phyloP scores from a whole-genome alignment of 306 rosid species.

The Crataegus laevigata region DNA sequence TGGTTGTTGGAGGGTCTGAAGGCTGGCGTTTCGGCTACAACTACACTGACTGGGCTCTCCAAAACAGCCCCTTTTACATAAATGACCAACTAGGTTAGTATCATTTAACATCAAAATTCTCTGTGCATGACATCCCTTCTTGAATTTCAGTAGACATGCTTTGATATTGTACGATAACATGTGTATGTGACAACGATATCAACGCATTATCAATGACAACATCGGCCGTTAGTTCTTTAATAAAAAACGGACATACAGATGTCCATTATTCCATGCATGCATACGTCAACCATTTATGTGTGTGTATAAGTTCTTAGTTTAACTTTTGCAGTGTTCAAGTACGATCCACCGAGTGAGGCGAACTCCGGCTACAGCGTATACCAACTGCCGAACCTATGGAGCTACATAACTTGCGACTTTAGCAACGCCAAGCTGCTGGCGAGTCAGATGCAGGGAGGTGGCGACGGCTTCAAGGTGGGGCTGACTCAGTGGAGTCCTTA shows the following conservation, averaged over 20 bases:
- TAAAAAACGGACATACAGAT: background rate
- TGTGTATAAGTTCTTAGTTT: background rate
- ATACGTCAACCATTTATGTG: background rate
- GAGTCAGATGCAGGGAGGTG: slow-evolving; percentile 25
- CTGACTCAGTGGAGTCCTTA: slow-evolving; percentile 41
- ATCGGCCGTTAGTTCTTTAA: background rate
- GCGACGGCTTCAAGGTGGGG: slow-evolving; percentile 32
- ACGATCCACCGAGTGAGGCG: slow-evolving; percentile 18
- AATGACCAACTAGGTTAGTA: slow-evolving; percentile 45
- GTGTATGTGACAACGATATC: no score
- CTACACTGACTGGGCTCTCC: slow-evolving; percentile 56
- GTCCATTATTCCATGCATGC: background rate
- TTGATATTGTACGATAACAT: no score
- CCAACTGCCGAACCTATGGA: slow-evolving; percentile 36
- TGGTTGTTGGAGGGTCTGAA: slow-evolving; percentile 54
- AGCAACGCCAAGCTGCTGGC: slow-evolving; percentile 40
- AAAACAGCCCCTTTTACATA: slow-evolving; percentile 49
- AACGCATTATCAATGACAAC: background rate
- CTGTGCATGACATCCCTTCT: background rate
- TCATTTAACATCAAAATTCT: background rate
- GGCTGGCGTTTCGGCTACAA: slow-evolving; percentile 63
- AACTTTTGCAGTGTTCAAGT: slow-evolving; percentile 47
- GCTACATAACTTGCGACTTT: slow-evolving; percentile 43
- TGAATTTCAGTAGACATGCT: background rate
- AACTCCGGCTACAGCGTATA: slow-evolving; percentile 32